A percentile compares a stretch with the other conserved stretches of the same genome.
Conservation (phyloP, 495 filamentous ascomycete species). For the Chaetomium cochliodes region DNA sequence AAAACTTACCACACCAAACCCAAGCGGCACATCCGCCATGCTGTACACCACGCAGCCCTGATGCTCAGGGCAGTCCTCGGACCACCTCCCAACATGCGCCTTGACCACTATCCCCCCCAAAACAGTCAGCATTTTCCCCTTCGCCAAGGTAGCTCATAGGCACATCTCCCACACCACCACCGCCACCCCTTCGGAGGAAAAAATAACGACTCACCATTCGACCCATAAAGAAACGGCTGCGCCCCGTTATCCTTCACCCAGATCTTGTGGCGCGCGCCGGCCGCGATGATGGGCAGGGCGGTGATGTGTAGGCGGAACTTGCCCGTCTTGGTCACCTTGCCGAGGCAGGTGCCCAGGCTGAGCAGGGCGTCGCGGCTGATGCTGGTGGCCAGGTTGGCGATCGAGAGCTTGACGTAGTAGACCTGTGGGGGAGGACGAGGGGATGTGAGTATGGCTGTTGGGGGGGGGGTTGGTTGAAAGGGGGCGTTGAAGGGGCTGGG, state of each 20-base stretch:
- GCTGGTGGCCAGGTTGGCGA: constrained; percentile 87
- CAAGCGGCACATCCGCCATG: constrained; percentile 75
- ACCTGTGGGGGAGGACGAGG: constrained; percentile 53
- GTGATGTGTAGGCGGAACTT: constrained; percentile 87
- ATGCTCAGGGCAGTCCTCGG: constrained; percentile 81
- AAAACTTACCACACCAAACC: constrained; percentile 57
- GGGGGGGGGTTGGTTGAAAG: neutral
- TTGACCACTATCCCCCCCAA: constrained; percentile 60
- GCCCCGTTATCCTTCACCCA: constrained; percentile 95
- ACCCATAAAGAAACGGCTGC: constrained; percentile 87
- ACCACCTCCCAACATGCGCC: constrained; percentile 86
- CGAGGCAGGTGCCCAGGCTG: constrained; percentile 78
- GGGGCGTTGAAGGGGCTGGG: neutral
- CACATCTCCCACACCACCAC: neutral
- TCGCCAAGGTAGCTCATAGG: neutral
- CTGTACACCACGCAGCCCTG: constrained; percentile 71
- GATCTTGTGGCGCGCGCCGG: constrained; percentile 88
- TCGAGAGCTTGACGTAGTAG: constrained; percentile 81
- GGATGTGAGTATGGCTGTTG: neutral
- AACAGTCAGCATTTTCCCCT: neutral
- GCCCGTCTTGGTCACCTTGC: constrained; percentile 88
- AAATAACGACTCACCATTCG: constrained; percentile 25
- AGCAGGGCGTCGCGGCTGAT: constrained; percentile 76
- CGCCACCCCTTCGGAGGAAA: no score
- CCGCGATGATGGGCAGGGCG: constrained; percentile 78